These are phyloP conservation scores for Yamadazyma taylorii DNA, from an alignment of 1,139 yeast species.

Conservation along the genomic window DNA sequence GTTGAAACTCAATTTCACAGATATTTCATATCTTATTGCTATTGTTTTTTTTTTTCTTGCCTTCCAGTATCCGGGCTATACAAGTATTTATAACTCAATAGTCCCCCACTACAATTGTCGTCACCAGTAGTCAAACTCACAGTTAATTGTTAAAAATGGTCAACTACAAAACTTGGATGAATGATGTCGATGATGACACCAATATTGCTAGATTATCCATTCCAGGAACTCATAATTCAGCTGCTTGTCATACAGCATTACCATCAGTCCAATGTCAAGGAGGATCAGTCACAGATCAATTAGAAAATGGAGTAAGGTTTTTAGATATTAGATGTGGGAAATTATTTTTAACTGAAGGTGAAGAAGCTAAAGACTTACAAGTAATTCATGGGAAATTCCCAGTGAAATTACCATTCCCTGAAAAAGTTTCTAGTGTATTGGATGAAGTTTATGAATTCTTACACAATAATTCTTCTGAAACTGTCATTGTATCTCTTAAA, in stretches of 20 bases:
- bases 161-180: conserved; percentile 54
- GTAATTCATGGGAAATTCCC: conserved; percentile 80
- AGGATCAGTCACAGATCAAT: conserved; percentile 57
- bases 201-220: conserved; percentile 55
- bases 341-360: conserved; percentile 51
- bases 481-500: conserved; percentile 67
- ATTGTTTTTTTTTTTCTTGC: neutral
- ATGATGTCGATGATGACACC: conserved; percentile 52
- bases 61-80: neutral
- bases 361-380: conserved; percentile 55
- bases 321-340: conserved; percentile 68
- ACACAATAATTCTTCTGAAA: conserved; percentile 52
- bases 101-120: too few species aligned
- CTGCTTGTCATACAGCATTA: conserved; percentile 71
- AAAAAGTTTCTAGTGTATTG: conserved; percentile 46
- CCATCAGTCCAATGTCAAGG: conserved; percentile 84
- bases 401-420: conserved; percentile 61
- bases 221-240: conserved; percentile 83
- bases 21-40: neutral
- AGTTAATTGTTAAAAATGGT: too few species aligned
- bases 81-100: neutral
- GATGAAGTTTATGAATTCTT: conserved; percentile 62
- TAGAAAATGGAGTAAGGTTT: conserved; percentile 71
- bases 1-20: too few species aligned
- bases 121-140: too few species aligned